These are phyloP conservation scores for Ogataea paradorogensis DNA, from an alignment of 805 yeast species.

Conservation along the genomic window DNA sequence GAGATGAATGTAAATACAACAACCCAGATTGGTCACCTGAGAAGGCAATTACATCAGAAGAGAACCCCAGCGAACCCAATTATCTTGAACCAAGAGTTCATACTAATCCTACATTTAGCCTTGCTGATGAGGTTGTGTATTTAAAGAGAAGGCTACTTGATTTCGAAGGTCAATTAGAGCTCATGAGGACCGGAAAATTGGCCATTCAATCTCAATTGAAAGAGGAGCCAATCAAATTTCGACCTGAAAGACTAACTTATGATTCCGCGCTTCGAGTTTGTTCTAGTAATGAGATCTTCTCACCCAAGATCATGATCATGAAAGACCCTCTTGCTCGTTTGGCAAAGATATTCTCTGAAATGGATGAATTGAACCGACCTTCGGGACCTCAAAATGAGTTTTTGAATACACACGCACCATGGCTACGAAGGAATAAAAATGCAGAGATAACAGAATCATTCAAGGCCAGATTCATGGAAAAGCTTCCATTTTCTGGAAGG, in stretches of 20 bases:
- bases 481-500: neutral
- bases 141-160: neutral
- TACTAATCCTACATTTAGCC: too few species aligned
- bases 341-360: conserved; percentile 1
- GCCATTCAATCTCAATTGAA: neutral
- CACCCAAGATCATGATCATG: conserved; percentile 7
- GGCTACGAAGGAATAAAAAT: neutral
- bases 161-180: neutral
- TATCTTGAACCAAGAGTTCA: neutral
- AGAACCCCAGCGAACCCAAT: too few species aligned
- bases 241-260: neutral
- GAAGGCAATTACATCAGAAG: too few species aligned
- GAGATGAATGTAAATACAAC: conserved; percentile 25
- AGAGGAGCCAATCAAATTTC: conserved; percentile 4
- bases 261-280: neutral
- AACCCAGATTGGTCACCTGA: conserved; percentile 10
- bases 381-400: conserved; percentile 10
- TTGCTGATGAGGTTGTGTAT: neutral
- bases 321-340: conserved; percentile 18
- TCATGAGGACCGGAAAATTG: neutral
- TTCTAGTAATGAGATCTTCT: conserved; percentile 8
- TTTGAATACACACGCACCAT: conserved; percentile 11
- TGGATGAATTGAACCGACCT: conserved; percentile 4
- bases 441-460: neutral
- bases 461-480: neutral